These are phyloP conservation scores for Pyrenophora seminiperda DNA, from an alignment of 2,329 filamentous ascomycete species.

Conservation along the genomic window DNA sequence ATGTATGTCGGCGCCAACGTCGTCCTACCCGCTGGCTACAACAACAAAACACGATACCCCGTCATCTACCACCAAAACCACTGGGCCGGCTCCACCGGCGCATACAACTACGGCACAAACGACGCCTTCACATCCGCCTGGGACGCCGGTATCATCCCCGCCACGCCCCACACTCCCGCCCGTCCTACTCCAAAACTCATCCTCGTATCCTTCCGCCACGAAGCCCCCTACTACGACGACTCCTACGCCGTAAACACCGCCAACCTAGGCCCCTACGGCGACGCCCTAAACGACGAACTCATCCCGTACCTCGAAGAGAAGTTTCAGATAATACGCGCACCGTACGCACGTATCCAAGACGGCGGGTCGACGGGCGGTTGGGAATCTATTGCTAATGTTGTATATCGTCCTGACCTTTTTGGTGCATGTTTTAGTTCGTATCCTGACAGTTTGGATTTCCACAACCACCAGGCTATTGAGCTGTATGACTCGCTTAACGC, in stretches of 20 bases:
- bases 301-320: slow-evolving; percentile 42
- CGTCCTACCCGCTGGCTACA: slow-evolving; percentile 43
- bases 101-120: slow-evolving; percentile 27
- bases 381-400: slow-evolving; percentile 44
- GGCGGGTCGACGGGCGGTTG: slow-evolving; percentile 49
- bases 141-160: slow-evolving; percentile 41
- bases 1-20: slow-evolving; percentile 48
- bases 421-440: slow-evolving; percentile 48
- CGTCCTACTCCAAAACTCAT: slow-evolving; percentile 46
- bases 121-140: slow-evolving; percentile 33
- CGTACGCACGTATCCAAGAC: slow-evolving; percentile 47
- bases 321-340: slow-evolving; percentile 46
- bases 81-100: slow-evolving; percentile 34
- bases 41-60: slow-evolving; percentile 41
- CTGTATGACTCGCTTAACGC: slow-evolving; percentile 45
- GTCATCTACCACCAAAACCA: slow-evolving; percentile 47
- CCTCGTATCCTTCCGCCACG: slow-evolving; percentile 47
- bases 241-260: slow-evolving; percentile 49
- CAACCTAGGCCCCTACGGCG: slow-evolving; percentile 49
- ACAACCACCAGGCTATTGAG: slow-evolving; percentile 46
- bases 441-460: slow-evolving; percentile 47
- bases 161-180: slow-evolving; percentile 27
- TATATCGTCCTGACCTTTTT: slow-evolving; percentile 48
- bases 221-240: slow-evolving; percentile 48
- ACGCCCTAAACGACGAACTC: slow-evolving; percentile 50